Percentiles rank a stretch among this genome's conserved stretches.
phyloP scores from a whole-genome alignment of 2,329 filamentous ascomycete genomes.

The Falciphora oryzae region DNA sequence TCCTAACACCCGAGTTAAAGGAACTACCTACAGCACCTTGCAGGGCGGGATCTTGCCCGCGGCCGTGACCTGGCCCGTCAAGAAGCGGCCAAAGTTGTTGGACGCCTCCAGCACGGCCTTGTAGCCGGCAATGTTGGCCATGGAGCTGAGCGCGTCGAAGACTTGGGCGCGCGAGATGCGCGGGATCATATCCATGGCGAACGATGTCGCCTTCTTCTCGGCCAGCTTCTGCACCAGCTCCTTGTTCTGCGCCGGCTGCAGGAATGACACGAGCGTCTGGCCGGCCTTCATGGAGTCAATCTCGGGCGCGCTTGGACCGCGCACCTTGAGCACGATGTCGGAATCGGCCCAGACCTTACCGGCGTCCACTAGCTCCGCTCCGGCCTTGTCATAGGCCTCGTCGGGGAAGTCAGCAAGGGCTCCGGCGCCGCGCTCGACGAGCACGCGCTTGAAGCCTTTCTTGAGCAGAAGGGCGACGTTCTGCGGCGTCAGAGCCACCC shows the following conservation, averaged over 20 bases:
- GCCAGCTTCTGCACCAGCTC: slow-evolving; percentile 68
- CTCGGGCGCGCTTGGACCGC: slow-evolving; percentile 66
- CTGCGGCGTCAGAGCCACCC: slow-evolving; percentile 77
- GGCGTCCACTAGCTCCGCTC: slow-evolving; percentile 68
- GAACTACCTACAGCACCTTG: slow-evolving; percentile 70
- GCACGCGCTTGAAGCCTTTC: slow-evolving; percentile 72
- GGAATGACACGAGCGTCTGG: slow-evolving; percentile 73
- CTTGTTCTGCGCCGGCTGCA: slow-evolving; percentile 78
- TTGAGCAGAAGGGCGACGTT: slow-evolving; percentile 79
- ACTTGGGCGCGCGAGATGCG: slow-evolving; percentile 84
- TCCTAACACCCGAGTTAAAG: no score
- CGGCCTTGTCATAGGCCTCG: slow-evolving; percentile 68
- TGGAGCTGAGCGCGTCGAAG: slow-evolving; percentile 83
- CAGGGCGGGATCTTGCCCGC: slow-evolving; percentile 86
- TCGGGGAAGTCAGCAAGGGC: slow-evolving; percentile 71
- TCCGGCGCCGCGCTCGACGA: slow-evolving; percentile 79
- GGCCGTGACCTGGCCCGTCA: slow-evolving; percentile 85
- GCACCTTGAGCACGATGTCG: slow-evolving; percentile 80
- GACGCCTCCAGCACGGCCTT: slow-evolving; percentile 87
- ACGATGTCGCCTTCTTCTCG: slow-evolving; percentile 63
- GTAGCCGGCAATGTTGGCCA: slow-evolving; percentile 93
- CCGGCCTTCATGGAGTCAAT: slow-evolving; percentile 61
- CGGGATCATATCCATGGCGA: slow-evolving; percentile 92
- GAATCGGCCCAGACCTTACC: slow-evolving; percentile 63
- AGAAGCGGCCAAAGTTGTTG: slow-evolving; percentile 81